These are phyloP conservation scores for Cercospora sp. DNA, from an alignment of 2,329 filamentous ascomycete genomes.

Conservation along the genomic window DNA sequence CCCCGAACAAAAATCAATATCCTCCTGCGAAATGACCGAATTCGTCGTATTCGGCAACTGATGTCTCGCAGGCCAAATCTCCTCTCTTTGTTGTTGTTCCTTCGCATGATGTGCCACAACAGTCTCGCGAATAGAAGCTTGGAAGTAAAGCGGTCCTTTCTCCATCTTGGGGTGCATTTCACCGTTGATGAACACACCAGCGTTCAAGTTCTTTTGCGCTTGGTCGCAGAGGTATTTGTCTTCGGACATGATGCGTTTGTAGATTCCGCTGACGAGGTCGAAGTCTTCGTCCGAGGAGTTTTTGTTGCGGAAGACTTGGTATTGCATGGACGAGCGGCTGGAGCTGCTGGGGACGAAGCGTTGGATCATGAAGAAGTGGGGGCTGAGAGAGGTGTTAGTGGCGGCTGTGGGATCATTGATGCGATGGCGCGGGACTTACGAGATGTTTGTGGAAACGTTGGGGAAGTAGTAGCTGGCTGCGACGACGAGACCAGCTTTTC, in stretches of 20 bases:
- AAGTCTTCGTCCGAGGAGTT: conserved; percentile 61
- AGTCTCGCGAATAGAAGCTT: conserved; percentile 51
- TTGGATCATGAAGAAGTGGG: conserved; percentile 66
- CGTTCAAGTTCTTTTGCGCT: conserved; percentile 62
- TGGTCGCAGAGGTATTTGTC: conserved; percentile 63
- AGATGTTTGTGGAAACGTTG: conserved; percentile 53
- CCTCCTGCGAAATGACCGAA: conserved; percentile 25
- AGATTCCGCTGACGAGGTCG: conserved; percentile 57
- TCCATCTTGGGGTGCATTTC: conserved; percentile 63
- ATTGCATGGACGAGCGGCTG: conserved; percentile 56
- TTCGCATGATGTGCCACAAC: conserved; percentile 50
- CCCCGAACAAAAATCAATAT: conserved; percentile 35
- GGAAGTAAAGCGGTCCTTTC: conserved; percentile 58
- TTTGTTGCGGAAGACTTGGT: conserved; percentile 65
- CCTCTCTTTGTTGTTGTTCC: conserved; percentile 47
- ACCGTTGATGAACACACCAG: conserved; percentile 62
- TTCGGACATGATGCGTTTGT: conserved; percentile 64
- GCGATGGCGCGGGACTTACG: conserved; percentile 41
- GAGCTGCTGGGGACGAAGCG: conserved; percentile 59
- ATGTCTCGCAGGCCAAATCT: conserved; percentile 57
- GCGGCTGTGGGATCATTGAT: conserved; percentile 2
- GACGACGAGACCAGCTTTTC: conserved; percentile 49
- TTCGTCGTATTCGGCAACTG: conserved; percentile 33
- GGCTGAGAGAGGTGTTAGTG: conserved; percentile 38
- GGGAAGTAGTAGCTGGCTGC: conserved; percentile 54